A percentile compares a stretch with the other conserved stretches of the same genome.
phyloP scores from a whole-genome alignment of 768 basidiomycete genomes.

The Mycena filopes region DNA sequence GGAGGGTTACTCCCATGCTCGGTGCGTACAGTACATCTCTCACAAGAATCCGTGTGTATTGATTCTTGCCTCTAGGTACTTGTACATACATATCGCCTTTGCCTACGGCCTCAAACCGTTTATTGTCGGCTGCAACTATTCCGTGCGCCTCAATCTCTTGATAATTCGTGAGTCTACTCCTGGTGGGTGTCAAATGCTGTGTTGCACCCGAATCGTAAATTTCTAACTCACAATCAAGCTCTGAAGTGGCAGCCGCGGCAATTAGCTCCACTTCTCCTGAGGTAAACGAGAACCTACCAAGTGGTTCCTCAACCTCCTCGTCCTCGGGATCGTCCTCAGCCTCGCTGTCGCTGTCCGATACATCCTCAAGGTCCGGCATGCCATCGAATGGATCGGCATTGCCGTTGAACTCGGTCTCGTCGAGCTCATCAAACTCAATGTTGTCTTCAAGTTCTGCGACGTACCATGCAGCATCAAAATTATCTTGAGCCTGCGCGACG shows the following conservation, averaged over 20 bases:
- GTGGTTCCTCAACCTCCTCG: neutral
- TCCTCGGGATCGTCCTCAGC: neutral
- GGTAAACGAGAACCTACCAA: slow-evolving; percentile 5
- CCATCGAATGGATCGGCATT: neutral
- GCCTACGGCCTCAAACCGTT: slow-evolving; percentile 37
- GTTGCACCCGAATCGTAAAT: slow-evolving; percentile 45
- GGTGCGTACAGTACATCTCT: slow-evolving; percentile 45
- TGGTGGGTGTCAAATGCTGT: slow-evolving; percentile 47
- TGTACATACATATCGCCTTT: slow-evolving; percentile 42
- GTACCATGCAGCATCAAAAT: slow-evolving; percentile 20
- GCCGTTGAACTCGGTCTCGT: neutral
- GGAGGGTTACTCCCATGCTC: slow-evolving; percentile 41
- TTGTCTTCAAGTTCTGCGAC: neutral
- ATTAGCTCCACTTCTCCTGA: neutral
- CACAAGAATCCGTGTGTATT: slow-evolving; percentile 36
- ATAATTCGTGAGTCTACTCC: slow-evolving; percentile 43
- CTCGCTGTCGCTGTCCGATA: slow-evolving; percentile 8
- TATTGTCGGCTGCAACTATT: slow-evolving; percentile 3
- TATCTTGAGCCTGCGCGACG: neutral
- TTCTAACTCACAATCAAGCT: slow-evolving; percentile 31
- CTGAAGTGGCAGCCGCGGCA: neutral
- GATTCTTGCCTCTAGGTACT: slow-evolving; percentile 37
- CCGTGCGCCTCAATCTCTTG: slow-evolving; percentile 27
- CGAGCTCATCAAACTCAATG: slow-evolving; percentile 15
- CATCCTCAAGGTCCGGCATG: slow-evolving; percentile 5